Conservation (phyloP, 768 basidiomycete species). For the Leccinum incarnatum region DNA sequence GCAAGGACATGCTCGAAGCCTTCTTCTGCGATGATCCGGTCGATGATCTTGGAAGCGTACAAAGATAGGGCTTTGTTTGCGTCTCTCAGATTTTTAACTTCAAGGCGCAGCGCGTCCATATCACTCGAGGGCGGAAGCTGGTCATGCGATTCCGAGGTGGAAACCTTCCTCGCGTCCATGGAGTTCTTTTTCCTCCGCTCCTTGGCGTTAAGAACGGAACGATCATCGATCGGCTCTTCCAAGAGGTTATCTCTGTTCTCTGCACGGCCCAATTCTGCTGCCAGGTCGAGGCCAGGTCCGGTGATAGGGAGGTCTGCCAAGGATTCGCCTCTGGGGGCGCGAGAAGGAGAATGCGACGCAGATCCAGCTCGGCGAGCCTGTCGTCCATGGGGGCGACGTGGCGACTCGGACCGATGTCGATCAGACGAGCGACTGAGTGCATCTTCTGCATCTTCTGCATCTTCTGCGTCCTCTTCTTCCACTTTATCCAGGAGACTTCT, state of each 20-base stretch:
- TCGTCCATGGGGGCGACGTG: slow-evolving; percentile 41
- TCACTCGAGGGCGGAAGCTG: slow-evolving; percentile 48
- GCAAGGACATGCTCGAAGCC: slow-evolving; percentile 96
- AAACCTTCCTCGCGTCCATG: slow-evolving; percentile 31
- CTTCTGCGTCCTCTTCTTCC: slow-evolving; percentile 48
- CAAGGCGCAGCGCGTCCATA: slow-evolving; percentile 71
- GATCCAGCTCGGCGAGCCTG: slow-evolving; percentile 56
- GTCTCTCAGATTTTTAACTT: slow-evolving; percentile 91
- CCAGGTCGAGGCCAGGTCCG: slow-evolving; percentile 85
- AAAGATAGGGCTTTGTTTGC: slow-evolving; percentile 94
- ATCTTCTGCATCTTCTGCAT: slow-evolving; percentile 44
- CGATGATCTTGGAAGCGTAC: slow-evolving; percentile 97
- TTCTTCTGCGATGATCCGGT: slow-evolving; percentile 93
- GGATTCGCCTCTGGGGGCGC: slow-evolving; percentile 65
- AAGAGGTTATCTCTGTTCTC: slow-evolving; percentile 82
- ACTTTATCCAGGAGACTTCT: slow-evolving; percentile 62
- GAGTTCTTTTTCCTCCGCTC: slow-evolving; percentile 41
- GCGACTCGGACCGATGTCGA: slow-evolving; percentile 36
- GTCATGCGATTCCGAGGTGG: slow-evolving; percentile 42
- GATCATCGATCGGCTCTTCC: slow-evolving; percentile 52
- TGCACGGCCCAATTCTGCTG: slow-evolving; percentile 87
- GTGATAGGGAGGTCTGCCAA: slow-evolving; percentile 84
- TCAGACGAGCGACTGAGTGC: slow-evolving; percentile 39
- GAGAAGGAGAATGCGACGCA: slow-evolving; percentile 43
- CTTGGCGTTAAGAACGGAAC: slow-evolving; percentile 43